A percentile compares a stretch with the other conserved stretches of the same genome.
Evolutionary conservation across 306 rosid genomes (phyloP).

Genomic region (Sphenostylis stenocarpa): DNA sequence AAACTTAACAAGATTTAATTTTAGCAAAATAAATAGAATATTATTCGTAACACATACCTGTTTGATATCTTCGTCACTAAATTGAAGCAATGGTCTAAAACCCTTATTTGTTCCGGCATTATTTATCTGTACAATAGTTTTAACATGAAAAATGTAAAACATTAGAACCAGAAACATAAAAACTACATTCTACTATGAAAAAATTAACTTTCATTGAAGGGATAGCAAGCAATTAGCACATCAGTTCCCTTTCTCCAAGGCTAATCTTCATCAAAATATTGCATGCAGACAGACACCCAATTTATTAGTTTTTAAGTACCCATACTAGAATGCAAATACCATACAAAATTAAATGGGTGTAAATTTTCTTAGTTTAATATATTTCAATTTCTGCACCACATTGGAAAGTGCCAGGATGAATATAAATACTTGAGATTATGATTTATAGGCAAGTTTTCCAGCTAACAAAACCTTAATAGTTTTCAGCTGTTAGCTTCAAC

Average conservation of each 20-base stretch:
- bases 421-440: slow-evolving; percentile 4
- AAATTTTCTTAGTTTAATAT: background rate
- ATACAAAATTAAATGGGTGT: background rate
- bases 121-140: slow-evolving; percentile 60
- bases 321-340: background rate
- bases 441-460: background rate
- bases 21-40: background rate
- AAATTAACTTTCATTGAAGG: background rate
- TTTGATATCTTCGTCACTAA: slow-evolving; percentile 83
- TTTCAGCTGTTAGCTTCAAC: background rate
- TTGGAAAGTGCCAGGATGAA: background rate
- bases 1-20: background rate
- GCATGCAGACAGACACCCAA: background rate
- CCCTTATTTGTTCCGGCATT: slow-evolving; percentile 96
- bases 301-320: background rate
- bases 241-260: background rate
- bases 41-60: slow-evolving; percentile 54
- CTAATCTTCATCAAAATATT: background rate
- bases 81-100: slow-evolving; percentile 88
- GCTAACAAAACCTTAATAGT: background rate
- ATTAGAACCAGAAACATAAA: slow-evolving; percentile 23
- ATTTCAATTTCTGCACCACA: background rate
- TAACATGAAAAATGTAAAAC: background rate
- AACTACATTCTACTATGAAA: background rate
- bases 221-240: background rate